Evolutionary conservation across 441 rosid genomes (phyloP), one percentile per base, ranked within the genome.

Genomic region (Breynia disticha): DNA sequence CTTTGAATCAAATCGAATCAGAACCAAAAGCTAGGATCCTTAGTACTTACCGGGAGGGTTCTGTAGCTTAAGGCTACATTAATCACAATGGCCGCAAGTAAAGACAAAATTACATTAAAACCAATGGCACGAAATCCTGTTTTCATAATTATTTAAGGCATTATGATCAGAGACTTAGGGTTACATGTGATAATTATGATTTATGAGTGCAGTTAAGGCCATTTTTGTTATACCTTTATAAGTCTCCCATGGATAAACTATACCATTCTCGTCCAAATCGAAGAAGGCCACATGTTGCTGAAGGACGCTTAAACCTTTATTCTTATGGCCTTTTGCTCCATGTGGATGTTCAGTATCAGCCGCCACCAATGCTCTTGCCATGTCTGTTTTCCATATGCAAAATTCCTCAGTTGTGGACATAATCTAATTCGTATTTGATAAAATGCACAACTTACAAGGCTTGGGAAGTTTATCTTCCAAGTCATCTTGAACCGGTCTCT

Each of bases 251-350:
- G 97, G 95, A 49, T 90, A 90, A 50, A 90, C 49, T 53, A 90
- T 80, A 41, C 95, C 95, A 64, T 85, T 72, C 53, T 70, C 62
- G n/a, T 87, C 82, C 53, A 60, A 74, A 65, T 90, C 96, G 16
- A 87, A 90, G 66, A 83, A 85, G 73, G 85, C 82, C 0, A 67
- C 91, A 68, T 90, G 96, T 62, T 87, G 95, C 67, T 90, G 96
- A 68, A 87, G 87, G 16, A 90, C 97, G 54, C 76, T 81, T 57
- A 83, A 21, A 20, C 80, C 72, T 45, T 66, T 8, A 64, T 79
- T 71, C 20, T 48, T 54, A 38, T 76, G 85, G 4, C 78, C 85
- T 11, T 73, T 61, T 41, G 95, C 81, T 65, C 96, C 96, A 15
- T 67, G 24, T 0, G 87, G 90, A 60, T 85, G 77, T 13, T 80